Evolutionary conservation across 2,329 filamentous ascomycete genomes (phyloP), one percentile per base, ranked within the genome.

Genomic region (Coniochaeta sp.): DNA sequence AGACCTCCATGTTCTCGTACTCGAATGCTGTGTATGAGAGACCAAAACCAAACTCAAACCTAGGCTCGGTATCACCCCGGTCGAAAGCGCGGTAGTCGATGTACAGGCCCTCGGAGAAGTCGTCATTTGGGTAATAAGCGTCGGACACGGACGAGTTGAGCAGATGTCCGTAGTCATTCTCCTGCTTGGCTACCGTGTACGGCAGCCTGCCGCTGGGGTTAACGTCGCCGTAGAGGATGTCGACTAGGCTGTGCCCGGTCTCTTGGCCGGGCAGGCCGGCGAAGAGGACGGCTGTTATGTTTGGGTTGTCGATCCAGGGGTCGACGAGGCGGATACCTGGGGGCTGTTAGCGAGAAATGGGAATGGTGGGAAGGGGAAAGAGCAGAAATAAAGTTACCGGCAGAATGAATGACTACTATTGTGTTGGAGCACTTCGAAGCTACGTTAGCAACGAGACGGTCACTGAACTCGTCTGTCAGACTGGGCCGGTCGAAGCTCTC

Each of bases 401-500:
- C 80, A 3, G 81, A 79, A 62, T 87, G 83, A 8, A 87, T 70
- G 6, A 83, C 67, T 1, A 86, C 84, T 6, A 87, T 71, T 3
- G 83, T 86, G 57, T 81, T 85, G 52, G 71, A 65, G 60, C 82
- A 87, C 52, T 77, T 74, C 0, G 69, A 67, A 0, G 84, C 83
- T 0, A 86, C 79, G 51, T 80, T 81, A 1, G 69, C 63, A 0
- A 88, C 74, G 0, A 87, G 69, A 0, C 67, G 65, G 54, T 87
- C 83, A 53, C 79, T 83, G 33, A 79, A 80, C 56, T 84, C 86
- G 61, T 95, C 88, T 48, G 81, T 78, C 20, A 94, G 76, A 10
- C 79, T 78, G 0, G 79, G 71, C 35, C 83, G 76, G 55, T 89
- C 78, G 66, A 80, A 90, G 0, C 87, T 88, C 67, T 96, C 91